A percentile compares a stretch with the other conserved stretches of the same genome.
Conservation (phyloP, 2,329 filamentous ascomycete species). For the Microcyclospora tardicrescens region DNA sequence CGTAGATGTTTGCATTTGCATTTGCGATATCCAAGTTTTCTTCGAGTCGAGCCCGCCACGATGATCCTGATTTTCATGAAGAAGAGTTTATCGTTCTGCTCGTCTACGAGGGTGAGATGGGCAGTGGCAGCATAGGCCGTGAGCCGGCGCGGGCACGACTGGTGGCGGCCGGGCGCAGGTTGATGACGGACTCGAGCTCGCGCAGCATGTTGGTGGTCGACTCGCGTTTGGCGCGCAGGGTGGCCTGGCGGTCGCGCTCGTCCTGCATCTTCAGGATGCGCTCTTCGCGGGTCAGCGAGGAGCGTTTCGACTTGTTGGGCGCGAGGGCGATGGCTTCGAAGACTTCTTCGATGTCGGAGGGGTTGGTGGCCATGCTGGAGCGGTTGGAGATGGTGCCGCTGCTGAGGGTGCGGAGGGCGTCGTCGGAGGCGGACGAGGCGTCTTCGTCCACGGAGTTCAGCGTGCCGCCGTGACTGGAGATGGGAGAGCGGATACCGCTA, state of each 20-base stretch:
- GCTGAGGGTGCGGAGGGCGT: slow-evolving; percentile 61
- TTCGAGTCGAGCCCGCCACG: too few relatives aligned
- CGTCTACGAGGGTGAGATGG: too few relatives aligned
- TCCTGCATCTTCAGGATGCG: slow-evolving; percentile 78
- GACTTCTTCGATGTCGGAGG: slow-evolving; percentile 51
- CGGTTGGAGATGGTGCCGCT: slow-evolving; percentile 44
- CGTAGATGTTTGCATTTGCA: too few relatives aligned
- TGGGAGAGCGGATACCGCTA: slow-evolving; percentile 33
- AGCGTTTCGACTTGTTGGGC: slow-evolving; percentile 39
- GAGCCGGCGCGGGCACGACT: too few relatives aligned
- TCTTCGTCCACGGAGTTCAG: slow-evolving; percentile 43
- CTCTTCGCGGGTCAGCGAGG: slow-evolving; percentile 67
- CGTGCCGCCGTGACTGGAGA: slow-evolving; percentile 46
- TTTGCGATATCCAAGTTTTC: too few relatives aligned
- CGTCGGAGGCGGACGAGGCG: slow-evolving; percentile 41
- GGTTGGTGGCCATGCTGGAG: slow-evolving; percentile 35
- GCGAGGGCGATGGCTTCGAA: slow-evolving; percentile 83
- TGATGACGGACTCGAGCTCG: slow-evolving; percentile 82
- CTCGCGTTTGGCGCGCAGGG: slow-evolving; percentile 60
- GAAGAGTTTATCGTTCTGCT: too few relatives aligned
- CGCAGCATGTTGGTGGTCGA: slow-evolving; percentile 80
- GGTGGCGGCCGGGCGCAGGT: slow-evolving; percentile 11
- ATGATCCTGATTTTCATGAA: too few relatives aligned
- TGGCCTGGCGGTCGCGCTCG: slow-evolving; percentile 63
- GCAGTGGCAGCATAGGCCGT: too few relatives aligned